Percentiles rank a stretch among this genome's conserved stretches.
Evolutionary conservation across 208 protist genomes (phyloP).

Genomic region (Trypanosoma boissoni): DNA sequence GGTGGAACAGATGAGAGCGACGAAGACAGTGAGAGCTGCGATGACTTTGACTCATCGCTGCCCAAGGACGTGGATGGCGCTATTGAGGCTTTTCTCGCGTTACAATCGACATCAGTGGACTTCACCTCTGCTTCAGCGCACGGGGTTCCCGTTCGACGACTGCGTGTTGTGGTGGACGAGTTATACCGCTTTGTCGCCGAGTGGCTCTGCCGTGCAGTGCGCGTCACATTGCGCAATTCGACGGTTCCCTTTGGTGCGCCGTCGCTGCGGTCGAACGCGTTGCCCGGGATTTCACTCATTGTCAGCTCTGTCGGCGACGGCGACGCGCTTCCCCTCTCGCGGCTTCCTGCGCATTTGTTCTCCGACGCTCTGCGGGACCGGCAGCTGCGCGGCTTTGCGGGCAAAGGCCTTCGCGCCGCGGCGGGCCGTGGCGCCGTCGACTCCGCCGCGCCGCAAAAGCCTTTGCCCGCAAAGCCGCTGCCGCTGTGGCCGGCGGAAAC

Average conservation of each 20-base stretch:
- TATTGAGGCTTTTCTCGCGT: not conserved
- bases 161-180: conserved; percentile 12
- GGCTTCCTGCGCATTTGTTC: not conserved
- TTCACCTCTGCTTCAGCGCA: not conserved
- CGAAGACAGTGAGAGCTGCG: not conserved
- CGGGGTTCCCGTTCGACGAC: not conserved
- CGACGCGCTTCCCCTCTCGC: not conserved
- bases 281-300: not conserved
- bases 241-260: too few species aligned
- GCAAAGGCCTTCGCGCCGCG: not conserved
- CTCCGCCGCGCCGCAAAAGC: too few species aligned
- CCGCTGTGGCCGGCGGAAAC: too few species aligned
- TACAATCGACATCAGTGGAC: conserved; percentile 8
- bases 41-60: not conserved
- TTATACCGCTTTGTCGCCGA: conserved; percentile 16
- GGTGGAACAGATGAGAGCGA: not conserved
- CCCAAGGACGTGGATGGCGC: not conserved
- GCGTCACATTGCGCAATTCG: not conserved
- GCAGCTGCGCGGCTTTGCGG: not conserved
- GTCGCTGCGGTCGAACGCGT: not conserved
- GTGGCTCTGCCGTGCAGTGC: conserved; percentile 2
- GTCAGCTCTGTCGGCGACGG: not conserved
- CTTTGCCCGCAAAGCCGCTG: not conserved
- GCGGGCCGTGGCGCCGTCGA: too few species aligned
- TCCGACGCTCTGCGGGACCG: not conserved